phyloP scores from a whole-genome alignment of 2,329 filamentous ascomycete genomes.

The Botrytis galanthina region DNA sequence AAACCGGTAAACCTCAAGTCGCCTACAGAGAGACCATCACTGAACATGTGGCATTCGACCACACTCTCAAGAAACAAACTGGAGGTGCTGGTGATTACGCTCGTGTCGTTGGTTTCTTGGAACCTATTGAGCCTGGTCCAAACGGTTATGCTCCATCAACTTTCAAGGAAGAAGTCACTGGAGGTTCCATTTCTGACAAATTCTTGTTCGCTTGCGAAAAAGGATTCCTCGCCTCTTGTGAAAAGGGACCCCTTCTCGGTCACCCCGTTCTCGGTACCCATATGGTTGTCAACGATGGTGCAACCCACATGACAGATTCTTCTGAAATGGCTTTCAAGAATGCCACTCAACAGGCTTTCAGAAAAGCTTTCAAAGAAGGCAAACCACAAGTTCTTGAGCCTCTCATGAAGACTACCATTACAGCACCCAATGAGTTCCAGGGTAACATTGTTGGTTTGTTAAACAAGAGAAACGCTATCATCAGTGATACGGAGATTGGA shows the following conservation, averaged over 20 bases:
- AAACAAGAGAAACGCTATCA: constrained; percentile 95
- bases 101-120: constrained; percentile 86
- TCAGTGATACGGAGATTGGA: constrained; percentile 92
- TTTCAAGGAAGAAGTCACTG: constrained; percentile 84
- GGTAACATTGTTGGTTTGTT: constrained; percentile 90
- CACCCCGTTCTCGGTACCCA: constrained; percentile 85
- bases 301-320: constrained; percentile 96
- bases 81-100: constrained; percentile 96
- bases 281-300: constrained; percentile 95
- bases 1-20: constrained; percentile 94
- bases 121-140: constrained; percentile 60
- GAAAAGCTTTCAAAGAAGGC: constrained; percentile 82
- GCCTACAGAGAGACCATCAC: constrained; percentile 95
- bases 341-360: constrained; percentile 94
- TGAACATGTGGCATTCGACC: constrained; percentile 79
- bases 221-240: constrained; percentile 80
- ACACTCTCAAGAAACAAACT: constrained; percentile 89
- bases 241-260: constrained; percentile 86
- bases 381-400: constrained; percentile 87
- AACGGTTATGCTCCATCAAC: constrained; percentile 64
- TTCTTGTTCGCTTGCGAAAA: constrained; percentile 93
- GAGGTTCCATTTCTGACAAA: constrained; percentile 92
- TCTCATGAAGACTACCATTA: constrained; percentile 97
- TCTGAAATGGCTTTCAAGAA: constrained; percentile 95
- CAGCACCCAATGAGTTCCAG: constrained; percentile 95